Conservation (phyloP, 169 alveolate species). For the Toxoplasma gondii region DNA sequence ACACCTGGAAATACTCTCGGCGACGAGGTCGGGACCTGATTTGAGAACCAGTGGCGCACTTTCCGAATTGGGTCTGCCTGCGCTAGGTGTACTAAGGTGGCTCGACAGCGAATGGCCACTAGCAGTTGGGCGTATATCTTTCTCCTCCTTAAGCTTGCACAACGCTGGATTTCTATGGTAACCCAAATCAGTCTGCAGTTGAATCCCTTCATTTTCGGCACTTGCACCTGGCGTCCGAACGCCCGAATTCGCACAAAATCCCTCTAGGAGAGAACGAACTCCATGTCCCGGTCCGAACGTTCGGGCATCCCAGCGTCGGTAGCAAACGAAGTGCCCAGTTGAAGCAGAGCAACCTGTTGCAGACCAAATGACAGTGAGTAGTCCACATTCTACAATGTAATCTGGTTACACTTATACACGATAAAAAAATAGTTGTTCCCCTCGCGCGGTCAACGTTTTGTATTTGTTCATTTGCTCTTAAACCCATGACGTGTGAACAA, state of each 20-base stretch:
- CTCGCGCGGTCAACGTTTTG: neutral
- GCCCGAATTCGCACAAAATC: neutral
- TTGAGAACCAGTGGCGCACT: too few species aligned
- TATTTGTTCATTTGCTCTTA: neutral
- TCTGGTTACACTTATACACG: neutral
- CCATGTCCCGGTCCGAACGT: conserved; percentile 20
- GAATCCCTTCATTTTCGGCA: too few species aligned
- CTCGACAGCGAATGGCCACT: too few species aligned
- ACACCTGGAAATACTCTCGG: too few species aligned
- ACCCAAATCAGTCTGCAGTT: too few species aligned
- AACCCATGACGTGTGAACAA: too few species aligned
- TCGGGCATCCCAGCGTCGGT: conserved; percentile 36
- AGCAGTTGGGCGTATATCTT: too few species aligned
- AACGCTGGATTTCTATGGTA: too few species aligned
- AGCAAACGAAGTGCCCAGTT: conserved; percentile 24
- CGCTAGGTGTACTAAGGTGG: too few species aligned
- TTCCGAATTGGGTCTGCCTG: too few species aligned
- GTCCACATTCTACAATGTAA: neutral
- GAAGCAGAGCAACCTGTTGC: conserved; percentile 14
- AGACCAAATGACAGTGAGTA: neutral
- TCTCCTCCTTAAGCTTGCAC: too few species aligned
- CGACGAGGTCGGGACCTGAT: too few species aligned
- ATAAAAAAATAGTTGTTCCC: neutral
- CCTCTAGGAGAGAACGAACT: neutral
- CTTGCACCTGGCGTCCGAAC: neutral